These are phyloP conservation scores for Leishmania guyanensis DNA, from an alignment of 208 protist genomes.

Conservation along the genomic window DNA sequence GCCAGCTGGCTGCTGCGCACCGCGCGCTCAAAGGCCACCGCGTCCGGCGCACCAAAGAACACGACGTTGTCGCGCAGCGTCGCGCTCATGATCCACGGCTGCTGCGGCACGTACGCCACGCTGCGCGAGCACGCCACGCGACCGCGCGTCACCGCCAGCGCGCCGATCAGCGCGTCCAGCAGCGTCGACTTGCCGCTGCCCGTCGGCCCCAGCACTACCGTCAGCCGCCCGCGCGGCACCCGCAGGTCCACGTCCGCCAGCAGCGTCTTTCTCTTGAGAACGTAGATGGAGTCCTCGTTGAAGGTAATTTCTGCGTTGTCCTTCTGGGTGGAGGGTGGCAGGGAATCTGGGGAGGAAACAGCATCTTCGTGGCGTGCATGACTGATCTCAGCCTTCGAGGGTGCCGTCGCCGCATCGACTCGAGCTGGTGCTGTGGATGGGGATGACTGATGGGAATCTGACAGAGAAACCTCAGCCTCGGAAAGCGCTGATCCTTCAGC, in stretches of 20 bases:
- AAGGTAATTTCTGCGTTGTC: not conserved
- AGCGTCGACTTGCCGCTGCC: constrained; percentile 62
- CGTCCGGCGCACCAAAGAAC: constrained; percentile 75
- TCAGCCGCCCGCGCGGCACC: constrained; percentile 37
- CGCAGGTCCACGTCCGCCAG: constrained; percentile 31
- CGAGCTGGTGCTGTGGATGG: not conserved
- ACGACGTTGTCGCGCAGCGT: constrained; percentile 93
- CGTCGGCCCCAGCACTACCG: constrained; percentile 52
- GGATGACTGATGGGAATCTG: not conserved
- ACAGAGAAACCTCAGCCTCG: not conserved
- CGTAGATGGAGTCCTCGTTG: constrained; percentile 18
- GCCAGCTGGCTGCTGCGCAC: constrained; percentile 73
- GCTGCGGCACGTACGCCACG: constrained; percentile 90
- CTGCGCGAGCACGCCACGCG: constrained; percentile 18
- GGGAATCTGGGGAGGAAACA: not conserved
- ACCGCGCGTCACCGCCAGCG: constrained; percentile 43
- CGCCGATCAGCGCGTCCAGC: constrained; percentile 49
- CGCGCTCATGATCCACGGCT: constrained; percentile 90
- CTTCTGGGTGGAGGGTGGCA: not conserved
- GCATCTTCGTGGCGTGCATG: not conserved
- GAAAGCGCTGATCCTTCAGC: not conserved
- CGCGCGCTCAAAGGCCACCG: constrained; percentile 43
- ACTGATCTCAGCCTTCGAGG: not conserved
- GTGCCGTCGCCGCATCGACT: not conserved
- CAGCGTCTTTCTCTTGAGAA: constrained; percentile 3